These are phyloP conservation scores for Coniochaeta prunicola DNA, from an alignment of 2,329 filamentous ascomycete genomes.

Conservation along the genomic window DNA sequence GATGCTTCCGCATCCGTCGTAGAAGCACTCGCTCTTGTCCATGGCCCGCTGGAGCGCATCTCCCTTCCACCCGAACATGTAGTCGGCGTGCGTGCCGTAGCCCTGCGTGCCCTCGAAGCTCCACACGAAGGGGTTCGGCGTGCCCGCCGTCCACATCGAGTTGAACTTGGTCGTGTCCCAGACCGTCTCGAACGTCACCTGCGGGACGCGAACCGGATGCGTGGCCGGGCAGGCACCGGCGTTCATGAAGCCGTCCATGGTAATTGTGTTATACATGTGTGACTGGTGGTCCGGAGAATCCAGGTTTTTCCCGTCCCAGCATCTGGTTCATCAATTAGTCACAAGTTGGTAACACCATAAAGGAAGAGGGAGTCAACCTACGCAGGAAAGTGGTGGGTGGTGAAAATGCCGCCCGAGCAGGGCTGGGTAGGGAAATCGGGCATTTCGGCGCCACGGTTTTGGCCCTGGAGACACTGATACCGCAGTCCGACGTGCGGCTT, in stretches of 20 bases:
- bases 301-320: conserved; percentile 12
- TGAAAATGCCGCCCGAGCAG: conserved; percentile 12
- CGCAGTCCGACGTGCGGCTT: conserved; percentile 8
- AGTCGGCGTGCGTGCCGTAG: conserved; percentile 6
- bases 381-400: conserved; percentile 13
- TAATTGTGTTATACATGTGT: conserved; percentile 11
- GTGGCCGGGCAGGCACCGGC: conserved; percentile 6
- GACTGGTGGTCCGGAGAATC: conserved; percentile 10
- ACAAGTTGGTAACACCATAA: background rate
- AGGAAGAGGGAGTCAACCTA: background rate
- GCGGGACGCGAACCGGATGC: conserved; percentile 10
- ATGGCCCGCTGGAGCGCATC: conserved; percentile 8
- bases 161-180: conserved; percentile 12
- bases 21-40: conserved; percentile 26
- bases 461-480: conserved; percentile 10
- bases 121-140: conserved; percentile 8
- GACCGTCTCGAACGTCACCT: conserved; percentile 9
- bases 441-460: conserved; percentile 8
- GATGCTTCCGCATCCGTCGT: conserved; percentile 23
- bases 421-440: conserved; percentile 10
- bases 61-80: conserved; percentile 8
- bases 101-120: conserved; percentile 8
- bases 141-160: conserved; percentile 11
- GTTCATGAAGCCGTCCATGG: conserved; percentile 8
- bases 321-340: conserved; percentile 1